phyloP scores from a whole-genome alignment of 306 rosid species.

The Pyrus bretschneideri region DNA sequence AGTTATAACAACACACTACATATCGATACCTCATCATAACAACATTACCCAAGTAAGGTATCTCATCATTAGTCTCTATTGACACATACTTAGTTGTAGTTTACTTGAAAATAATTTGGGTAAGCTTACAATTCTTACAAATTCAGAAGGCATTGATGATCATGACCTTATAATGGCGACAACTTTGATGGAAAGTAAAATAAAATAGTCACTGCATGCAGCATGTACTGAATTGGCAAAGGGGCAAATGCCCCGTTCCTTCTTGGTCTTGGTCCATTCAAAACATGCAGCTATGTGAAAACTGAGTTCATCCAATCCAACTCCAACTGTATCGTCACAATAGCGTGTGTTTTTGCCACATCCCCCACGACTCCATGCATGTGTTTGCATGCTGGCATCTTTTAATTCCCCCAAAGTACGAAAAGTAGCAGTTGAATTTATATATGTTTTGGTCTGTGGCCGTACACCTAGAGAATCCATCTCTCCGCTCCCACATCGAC shows the following conservation, averaged over 20 bases:
- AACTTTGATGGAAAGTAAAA: constrained; percentile 14
- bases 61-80: too few relatives aligned
- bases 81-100: background rate
- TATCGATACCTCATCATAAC: background rate
- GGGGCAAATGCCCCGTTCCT: background rate
- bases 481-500: background rate
- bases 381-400: constrained; percentile 26
- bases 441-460: background rate
- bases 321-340: background rate
- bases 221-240: background rate
- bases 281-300: background rate
- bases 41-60: background rate
- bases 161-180: background rate
- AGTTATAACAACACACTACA: background rate
- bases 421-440: background rate
- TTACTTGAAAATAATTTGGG: background rate
- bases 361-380: constrained; percentile 1
- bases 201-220: constrained; percentile 17
- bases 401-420: constrained; percentile 1
- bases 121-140: background rate
- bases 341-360: constrained; percentile 9
- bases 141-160: background rate
- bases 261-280: background rate
- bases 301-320: background rate
- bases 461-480: constrained; percentile 22